Evolutionary conservation across 192 early-diverging fungal genomes (phyloP), one percentile per base, ranked within the genome.

Genomic region (Globomyces pollinis-pini): DNA sequence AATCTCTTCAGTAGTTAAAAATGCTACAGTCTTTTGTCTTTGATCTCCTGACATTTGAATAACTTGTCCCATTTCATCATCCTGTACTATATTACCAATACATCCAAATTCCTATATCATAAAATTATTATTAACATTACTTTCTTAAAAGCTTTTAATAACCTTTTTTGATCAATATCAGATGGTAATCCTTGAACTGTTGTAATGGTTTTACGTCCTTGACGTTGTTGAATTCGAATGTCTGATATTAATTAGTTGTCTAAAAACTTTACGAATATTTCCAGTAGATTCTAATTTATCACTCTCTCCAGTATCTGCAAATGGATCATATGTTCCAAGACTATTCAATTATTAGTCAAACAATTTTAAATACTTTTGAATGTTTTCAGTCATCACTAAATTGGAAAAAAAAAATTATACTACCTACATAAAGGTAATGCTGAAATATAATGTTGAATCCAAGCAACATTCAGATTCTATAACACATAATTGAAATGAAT

Each of bases 41-140:
- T 98, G 93, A 80, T 98, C 95, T 49, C 95, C 95, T 47, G 86
- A 84, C 35, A 98, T 77, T 80, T 98, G 93, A 68, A 98, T 90
- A 57, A 93, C 85, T 54, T 89, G 76, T 24, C 93, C 95, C 56
- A 84, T 73, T 63, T 94, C 89, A 68, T 94, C 86, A 80, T 96
- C 91, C 62, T 90, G 75, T 32, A 94, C 84, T 33, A 98, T 75
- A n/a, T 81, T 91, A 36, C 95, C 95, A 75, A 92, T 94, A 81
- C 95, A 98, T 32, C 90, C 93, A 70, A 94, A 95, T 30, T 87
- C 85, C 72, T 69, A 47, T 11, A 4, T 30, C 13, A 13, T 65
- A 30, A 33, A 16, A 31, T 57, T 26, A 32, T 4, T 3, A 53
- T 9, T 21, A 47, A 2, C 3, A 49, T 20, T 56, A 78, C 75